These are phyloP conservation scores for Ophiostoma sp. DNA, from an alignment of 2,329 filamentous ascomycete species.

Conservation along the genomic window DNA sequence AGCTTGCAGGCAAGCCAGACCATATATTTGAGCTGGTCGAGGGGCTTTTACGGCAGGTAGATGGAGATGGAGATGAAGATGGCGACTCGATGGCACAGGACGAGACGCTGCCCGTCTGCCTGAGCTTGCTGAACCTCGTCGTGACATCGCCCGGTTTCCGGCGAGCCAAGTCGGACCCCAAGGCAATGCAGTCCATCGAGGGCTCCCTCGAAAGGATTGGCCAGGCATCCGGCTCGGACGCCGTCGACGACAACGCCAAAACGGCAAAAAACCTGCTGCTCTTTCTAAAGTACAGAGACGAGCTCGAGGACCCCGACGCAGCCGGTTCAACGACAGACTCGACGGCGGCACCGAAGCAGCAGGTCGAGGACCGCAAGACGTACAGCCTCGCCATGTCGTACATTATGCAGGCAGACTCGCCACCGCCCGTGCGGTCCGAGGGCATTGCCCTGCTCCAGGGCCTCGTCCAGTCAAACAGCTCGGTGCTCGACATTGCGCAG, in stretches of 20 bases:
- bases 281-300: conserved; percentile 52
- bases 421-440: conserved; percentile 61
- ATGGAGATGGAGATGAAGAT: conserved; percentile 31
- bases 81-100: conserved; percentile 36
- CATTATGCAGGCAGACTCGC: conserved; percentile 56
- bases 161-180: conserved; percentile 41
- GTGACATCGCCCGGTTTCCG: conserved; percentile 54
- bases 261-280: conserved; percentile 54
- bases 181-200: conserved; percentile 44
- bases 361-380: conserved; percentile 56
- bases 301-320: conserved; percentile 44
- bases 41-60: conserved; percentile 51
- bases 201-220: conserved; percentile 44
- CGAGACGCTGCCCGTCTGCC: conserved; percentile 47
- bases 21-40: conserved; percentile 60
- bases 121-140: conserved; percentile 58
- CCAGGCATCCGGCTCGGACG: conserved; percentile 31
- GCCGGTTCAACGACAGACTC: conserved; percentile 18
- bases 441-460: conserved; percentile 56
- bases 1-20: conserved; percentile 57
- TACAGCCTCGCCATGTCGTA: conserved; percentile 61
- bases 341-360: conserved; percentile 39
- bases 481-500: conserved; percentile 61
- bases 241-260: conserved; percentile 39
- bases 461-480: conserved; percentile 51